Percentiles rank a stretch among this genome's conserved stretches.
Evolutionary conservation across 257 asterid genomes (phyloP).

Genomic region (Solanum medicagineum): DNA sequence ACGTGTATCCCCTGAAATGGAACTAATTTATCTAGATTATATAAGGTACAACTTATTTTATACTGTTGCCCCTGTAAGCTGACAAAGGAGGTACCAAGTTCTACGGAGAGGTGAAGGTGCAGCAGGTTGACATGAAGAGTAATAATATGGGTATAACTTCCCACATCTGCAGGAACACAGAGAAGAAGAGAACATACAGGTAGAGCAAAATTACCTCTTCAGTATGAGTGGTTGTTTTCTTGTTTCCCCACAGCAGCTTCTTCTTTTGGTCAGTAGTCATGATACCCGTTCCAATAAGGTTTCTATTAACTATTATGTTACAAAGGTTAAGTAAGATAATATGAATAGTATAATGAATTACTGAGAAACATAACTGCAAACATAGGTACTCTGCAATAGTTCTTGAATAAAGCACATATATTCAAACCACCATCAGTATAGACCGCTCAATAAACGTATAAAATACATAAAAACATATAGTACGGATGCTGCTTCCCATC

Average conservation of each 20-base stretch:
- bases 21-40: neutral
- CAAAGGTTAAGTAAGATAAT: neutral
- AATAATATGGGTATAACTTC: neutral
- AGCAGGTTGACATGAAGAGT: neutral
- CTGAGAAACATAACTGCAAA: neutral
- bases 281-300: conserved; percentile 81
- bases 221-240: conserved; percentile 46
- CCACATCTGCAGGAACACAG: neutral
- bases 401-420: neutral
- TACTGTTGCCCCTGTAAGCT: neutral
- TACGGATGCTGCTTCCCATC: neutral
- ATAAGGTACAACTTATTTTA: neutral
- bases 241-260: conserved; percentile 96
- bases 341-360: neutral
- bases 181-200: neutral
- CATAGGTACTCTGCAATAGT: neutral
- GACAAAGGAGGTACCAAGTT: neutral
- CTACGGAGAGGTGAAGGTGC: neutral
- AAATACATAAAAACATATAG: neutral
- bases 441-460: neutral
- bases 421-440: neutral
- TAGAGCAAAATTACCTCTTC: conserved; percentile 59
- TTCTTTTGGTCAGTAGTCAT: conserved; percentile 98
- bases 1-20: neutral
- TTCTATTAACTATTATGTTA: conserved; percentile 56